Evolutionary conservation across 106 monocot species (phyloP).

Genomic region (Cymbidium sinense): DNA sequence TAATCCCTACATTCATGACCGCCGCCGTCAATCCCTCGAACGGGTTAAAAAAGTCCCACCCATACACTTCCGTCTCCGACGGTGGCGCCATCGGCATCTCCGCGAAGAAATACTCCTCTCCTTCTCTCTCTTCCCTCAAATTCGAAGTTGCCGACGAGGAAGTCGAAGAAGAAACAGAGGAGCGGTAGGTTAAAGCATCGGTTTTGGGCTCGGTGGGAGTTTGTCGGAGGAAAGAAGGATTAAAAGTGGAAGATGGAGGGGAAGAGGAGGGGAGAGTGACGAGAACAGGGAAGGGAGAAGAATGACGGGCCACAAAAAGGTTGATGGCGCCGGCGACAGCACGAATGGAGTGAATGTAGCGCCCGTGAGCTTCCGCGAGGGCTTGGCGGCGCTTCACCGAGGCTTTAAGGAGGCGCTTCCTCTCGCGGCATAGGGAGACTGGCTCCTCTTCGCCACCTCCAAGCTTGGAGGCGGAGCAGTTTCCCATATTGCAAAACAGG

Average conservation of each 20-base stretch:
- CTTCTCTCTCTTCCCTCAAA: conserved; percentile 11
- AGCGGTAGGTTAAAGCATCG: conserved; percentile 22
- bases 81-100: conserved; percentile 18
- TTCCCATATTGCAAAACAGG: conserved; percentile 41
- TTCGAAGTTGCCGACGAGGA: not conserved
- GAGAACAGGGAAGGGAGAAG: conserved; percentile 54
- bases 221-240: conserved; percentile 18
- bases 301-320: conserved; percentile 68
- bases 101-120: conserved; percentile 34
- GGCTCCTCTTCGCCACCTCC: conserved; percentile 35
- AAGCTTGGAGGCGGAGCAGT: conserved; percentile 80
- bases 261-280: conserved; percentile 35
- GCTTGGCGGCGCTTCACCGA: conserved; percentile 62
- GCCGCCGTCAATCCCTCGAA: conserved; percentile 56
- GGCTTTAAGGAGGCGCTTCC: conserved; percentile 80
- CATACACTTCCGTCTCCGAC: conserved; percentile 29
- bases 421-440: conserved; percentile 61
- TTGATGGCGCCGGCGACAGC: conserved; percentile 59
- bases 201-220: conserved; percentile 47
- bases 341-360: conserved; percentile 59
- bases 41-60: conserved; percentile 98
- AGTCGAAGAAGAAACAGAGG: conserved; percentile 2
- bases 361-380: conserved; percentile 54
- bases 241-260: conserved; percentile 22
- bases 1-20: conserved; percentile 18